A percentile compares a stretch with the other conserved stretches of the same genome.
Evolutionary conservation across 2,329 filamentous ascomycete genomes (phyloP).

Genomic region (Trichoderma sp.): DNA sequence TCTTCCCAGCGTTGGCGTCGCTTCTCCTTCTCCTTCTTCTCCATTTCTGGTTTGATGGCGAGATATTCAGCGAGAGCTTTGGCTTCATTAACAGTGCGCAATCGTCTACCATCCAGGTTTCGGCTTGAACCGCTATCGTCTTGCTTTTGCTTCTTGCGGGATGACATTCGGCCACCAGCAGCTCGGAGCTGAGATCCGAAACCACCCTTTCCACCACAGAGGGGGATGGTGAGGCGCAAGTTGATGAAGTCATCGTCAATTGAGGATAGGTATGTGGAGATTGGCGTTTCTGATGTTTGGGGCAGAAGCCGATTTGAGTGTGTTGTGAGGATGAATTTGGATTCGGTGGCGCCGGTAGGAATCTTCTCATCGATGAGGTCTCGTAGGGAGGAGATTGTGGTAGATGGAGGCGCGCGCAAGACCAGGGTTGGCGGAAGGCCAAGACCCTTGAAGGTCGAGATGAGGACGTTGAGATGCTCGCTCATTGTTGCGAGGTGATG

Average conservation of each 20-base stretch:
- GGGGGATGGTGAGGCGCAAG: constrained; percentile 74
- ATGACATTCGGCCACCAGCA: constrained; percentile 96
- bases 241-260: constrained; percentile 71
- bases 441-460: constrained; percentile 82
- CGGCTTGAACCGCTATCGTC: constrained; percentile 89
- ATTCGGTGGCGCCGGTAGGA: constrained; percentile 57
- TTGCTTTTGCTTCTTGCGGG: constrained; percentile 81
- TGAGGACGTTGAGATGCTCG: constrained; percentile 70
- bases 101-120: constrained; percentile 85
- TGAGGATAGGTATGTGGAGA: constrained; percentile 63
- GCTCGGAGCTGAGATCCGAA: constrained; percentile 97
- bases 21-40: constrained; percentile 87
- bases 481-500: constrained; percentile 12
- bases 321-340: constrained; percentile 77
- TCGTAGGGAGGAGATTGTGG: constrained; percentile 68
- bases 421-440: constrained; percentile 80
- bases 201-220: constrained; percentile 94
- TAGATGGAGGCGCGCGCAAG: constrained; percentile 67
- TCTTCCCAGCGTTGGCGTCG: constrained; percentile 83
- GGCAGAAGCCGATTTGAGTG: constrained; percentile 72
- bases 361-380: constrained; percentile 62
- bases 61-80: constrained; percentile 95
- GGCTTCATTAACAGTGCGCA: constrained; percentile 91
- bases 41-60: constrained; percentile 96
- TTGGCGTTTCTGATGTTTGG: constrained; percentile 51